Base-by-base conservation (phyloP, 2,329 filamentous ascomycete genomes). In the Neofusicoccum kwambonambiense region DNA sequence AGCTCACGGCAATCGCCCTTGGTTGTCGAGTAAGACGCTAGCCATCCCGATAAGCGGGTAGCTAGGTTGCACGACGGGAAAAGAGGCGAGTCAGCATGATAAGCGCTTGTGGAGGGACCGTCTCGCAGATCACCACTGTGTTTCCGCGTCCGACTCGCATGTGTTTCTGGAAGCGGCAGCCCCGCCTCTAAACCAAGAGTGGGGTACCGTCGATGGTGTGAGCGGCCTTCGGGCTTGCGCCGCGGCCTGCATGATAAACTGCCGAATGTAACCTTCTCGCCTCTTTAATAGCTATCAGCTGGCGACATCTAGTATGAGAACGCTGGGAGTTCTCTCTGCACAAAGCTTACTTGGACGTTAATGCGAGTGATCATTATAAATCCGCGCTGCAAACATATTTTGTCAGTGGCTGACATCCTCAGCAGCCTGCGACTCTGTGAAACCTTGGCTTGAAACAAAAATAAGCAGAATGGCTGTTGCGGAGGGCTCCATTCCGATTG, bases 401-500 rank as follows among this genome's bases (percentile, higher is more conserved):
- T 34, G 27, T 39, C 56, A 39, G 42, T 35, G 17, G 56, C 56
- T 60, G 56, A 60, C 42, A n/a, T 19, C 15, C n/a, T 44, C 42
- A n/a, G 31, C 19, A 17, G 19, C 17, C 31, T 2, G 15, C 22
- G 31, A 15, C 15, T 22, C 31, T 12, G 56, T 47, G 56, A 5
- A 60, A 47, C 39, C 22, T n/a, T 60, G n/a, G 42, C 41, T 13
- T 17, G 27, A 15, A n/a, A 13, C 54, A 19, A 15, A 31, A 22
- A 31, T 2, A 34, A 37, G 34, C 61, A 44, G 22, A 6, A 64
- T 50, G 44, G 37, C 52, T 12, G 42, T 42, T 19, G 41, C 22
- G 7, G 31, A 58, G 42, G 27, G 42, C n/a, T 1, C 72, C 35
- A 78, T 81, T 56, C 78, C 78, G 13, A 69, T 78, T 22, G 73